Evolutionary conservation across 306 rosid genomes (phyloP), one percentile per base, ranked within the genome.

Genomic region (Vigna hirtella): DNA sequence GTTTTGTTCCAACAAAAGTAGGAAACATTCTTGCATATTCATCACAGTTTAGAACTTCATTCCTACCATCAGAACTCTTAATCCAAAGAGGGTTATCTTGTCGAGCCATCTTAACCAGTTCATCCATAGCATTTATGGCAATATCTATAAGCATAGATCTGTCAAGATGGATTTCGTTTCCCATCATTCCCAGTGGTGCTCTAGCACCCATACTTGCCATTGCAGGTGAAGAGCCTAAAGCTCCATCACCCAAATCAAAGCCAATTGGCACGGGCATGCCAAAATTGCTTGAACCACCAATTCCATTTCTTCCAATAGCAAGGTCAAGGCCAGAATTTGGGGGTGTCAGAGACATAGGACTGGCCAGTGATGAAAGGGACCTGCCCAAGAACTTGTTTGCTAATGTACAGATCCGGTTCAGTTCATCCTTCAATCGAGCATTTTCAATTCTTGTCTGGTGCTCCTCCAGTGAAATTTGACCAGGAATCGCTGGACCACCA

Each of bases 401-500:
- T 50, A 95, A 72, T 45, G 86, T 7, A 71, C 86, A 86, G 10
- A 89, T 82, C 32, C 97, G 85, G 72, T 73, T 83, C 77, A 95
- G 47, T 64, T 95, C 98, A 32, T 92, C 97, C 77, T 81, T 87
- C 18, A 95, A 45, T 24, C 97, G 86, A 74, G 94, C 97, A 85
- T 94, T 94, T 66, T 91, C 96, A 22, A 90, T 85, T 77, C 93
- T 82, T 16, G 91, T 84, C 9, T 91, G 97, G 79, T 92, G 97
- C 65, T 92, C 98, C 74, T 93, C 98, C 50, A 86, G 66, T 7
- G 92, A 89, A 66, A 95, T 73, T 73, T 88, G 92, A 15, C 93
- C 98, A 2, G 90, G 96, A 82, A 95, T 86, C 7, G 97, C 94
- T 0, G 89, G 93, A 6, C 98, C 97, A 36, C 98, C 98, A 17